Percentiles rank a stretch among this genome's conserved stretches.
Conservation (phyloP, 495 filamentous ascomycete genomes). For the Xylaria flabelliformis region DNA sequence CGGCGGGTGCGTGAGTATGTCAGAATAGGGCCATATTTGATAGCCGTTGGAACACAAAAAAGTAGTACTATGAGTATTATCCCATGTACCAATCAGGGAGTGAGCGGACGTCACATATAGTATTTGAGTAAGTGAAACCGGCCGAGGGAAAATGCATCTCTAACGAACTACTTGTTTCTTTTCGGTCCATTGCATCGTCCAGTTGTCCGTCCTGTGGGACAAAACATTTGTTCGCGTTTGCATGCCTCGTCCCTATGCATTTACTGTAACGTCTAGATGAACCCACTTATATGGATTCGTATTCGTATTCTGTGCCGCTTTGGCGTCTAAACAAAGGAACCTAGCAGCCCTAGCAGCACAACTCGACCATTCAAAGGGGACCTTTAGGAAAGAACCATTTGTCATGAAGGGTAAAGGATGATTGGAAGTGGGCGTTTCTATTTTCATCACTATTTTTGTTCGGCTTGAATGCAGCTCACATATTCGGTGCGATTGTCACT, state of each 20-base stretch:
- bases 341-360: not conserved
- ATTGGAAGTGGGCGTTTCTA: not conserved
- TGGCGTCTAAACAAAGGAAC: too few species aligned
- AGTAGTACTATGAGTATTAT: not conserved
- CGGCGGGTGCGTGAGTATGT: not conserved
- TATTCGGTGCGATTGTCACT: not conserved
- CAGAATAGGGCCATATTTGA: not conserved
- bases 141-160: not conserved
- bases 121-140: not conserved
- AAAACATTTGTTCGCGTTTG: not conserved
- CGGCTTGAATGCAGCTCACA: not conserved
- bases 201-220: not conserved
- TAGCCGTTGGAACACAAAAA: not conserved
- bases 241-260: too few species aligned
- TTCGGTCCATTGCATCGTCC: not conserved
- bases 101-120: not conserved
- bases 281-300: slow-evolving; percentile 16
- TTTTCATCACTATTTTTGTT: not conserved
- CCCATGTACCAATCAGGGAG: not conserved
- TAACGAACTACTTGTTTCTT: not conserved
- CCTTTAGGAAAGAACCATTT: not conserved
- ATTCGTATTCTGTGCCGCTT: slow-evolving; percentile 21
- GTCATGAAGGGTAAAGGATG: slow-evolving; percentile 1
- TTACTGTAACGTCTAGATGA: not conserved
- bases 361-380: not conserved